Percentiles rank a stretch among this genome's conserved stretches.
phyloP scores from a whole-genome alignment of 345 rosid genomes.

The Populus tremula region DNA sequence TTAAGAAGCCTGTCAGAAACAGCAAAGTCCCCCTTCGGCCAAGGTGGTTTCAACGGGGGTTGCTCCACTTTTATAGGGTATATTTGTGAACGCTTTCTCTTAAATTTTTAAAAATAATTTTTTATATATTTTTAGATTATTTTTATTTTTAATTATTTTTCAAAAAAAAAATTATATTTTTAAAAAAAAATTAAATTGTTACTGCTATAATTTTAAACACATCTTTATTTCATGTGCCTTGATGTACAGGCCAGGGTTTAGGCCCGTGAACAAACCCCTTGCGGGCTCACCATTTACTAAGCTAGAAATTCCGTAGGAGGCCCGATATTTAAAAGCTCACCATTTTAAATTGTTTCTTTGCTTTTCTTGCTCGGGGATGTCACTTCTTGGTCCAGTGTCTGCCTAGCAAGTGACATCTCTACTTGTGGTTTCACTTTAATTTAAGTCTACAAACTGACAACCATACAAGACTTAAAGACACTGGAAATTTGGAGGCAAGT shows the following conservation, averaged over 20 bases:
- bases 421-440: not conserved
- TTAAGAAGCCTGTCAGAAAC: too few relatives aligned
- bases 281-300: not conserved
- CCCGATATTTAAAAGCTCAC: too few relatives aligned
- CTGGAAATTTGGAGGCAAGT: not conserved
- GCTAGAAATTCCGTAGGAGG: not conserved
- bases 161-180: too few relatives aligned
- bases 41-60: not conserved
- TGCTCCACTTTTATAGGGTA: rapidly evolving
- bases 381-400: not conserved
- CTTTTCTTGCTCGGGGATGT: not conserved
- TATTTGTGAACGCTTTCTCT: too few relatives aligned
- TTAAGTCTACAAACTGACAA: not conserved
- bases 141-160: too few relatives aligned
- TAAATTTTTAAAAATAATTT: too few relatives aligned
- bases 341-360: not conserved
- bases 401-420: not conserved
- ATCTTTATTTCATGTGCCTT: not conserved
- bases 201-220: too few relatives aligned
- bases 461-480: not conserved
- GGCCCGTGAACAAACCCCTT: not conserved
- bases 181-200: too few relatives aligned
- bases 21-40: not conserved
- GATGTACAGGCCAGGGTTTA: not conserved
- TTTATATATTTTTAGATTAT: rapidly evolving